phyloP scores from a whole-genome alignment of 371 early-diverging fungal genomes.

The Massospora cicadina region DNA sequence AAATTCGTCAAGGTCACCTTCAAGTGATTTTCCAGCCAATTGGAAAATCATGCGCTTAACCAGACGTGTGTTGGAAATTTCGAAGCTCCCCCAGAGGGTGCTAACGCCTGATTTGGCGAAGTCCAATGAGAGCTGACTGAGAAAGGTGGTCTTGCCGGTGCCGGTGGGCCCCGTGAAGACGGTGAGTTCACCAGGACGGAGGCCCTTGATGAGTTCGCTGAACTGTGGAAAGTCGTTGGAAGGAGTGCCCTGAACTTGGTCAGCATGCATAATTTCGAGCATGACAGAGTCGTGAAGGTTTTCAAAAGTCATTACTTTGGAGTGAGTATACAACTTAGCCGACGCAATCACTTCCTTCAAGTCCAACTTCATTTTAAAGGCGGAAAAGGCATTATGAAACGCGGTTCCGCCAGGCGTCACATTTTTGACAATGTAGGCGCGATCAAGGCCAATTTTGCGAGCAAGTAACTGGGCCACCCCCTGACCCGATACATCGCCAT shows the following conservation, averaged over 20 bases:
- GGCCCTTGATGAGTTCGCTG: constrained; percentile 46
- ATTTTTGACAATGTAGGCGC: constrained; percentile 32
- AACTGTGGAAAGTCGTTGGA: constrained; percentile 34
- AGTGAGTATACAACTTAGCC: constrained; percentile 32
- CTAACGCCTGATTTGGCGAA: constrained; percentile 51
- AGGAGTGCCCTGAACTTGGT: constrained; percentile 40
- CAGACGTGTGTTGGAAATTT: constrained; percentile 48
- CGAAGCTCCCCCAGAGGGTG: constrained; percentile 68
- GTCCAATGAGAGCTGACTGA: constrained; percentile 52
- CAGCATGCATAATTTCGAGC: constrained; percentile 45
- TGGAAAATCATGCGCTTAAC: constrained; percentile 56
- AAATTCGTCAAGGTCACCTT: constrained; percentile 25
- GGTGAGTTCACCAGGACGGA: constrained; percentile 54
- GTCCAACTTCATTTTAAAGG: constrained; percentile 17
- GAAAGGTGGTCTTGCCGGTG: constrained; percentile 56
- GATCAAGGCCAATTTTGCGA: constrained; percentile 38
- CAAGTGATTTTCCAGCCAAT: constrained; percentile 34
- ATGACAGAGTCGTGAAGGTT: constrained; percentile 39
- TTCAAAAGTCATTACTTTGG: constrained; percentile 40
- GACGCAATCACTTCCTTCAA: constrained; percentile 19
- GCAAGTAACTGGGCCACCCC: constrained; percentile 36
- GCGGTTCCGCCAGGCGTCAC: constrained; percentile 19
- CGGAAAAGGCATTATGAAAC: constrained; percentile 25
- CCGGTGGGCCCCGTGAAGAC: constrained; percentile 61
- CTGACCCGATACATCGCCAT: constrained; percentile 43